phyloP scores from a whole-genome alignment of 1,139 yeast genomes.

The Diutina sp. region DNA sequence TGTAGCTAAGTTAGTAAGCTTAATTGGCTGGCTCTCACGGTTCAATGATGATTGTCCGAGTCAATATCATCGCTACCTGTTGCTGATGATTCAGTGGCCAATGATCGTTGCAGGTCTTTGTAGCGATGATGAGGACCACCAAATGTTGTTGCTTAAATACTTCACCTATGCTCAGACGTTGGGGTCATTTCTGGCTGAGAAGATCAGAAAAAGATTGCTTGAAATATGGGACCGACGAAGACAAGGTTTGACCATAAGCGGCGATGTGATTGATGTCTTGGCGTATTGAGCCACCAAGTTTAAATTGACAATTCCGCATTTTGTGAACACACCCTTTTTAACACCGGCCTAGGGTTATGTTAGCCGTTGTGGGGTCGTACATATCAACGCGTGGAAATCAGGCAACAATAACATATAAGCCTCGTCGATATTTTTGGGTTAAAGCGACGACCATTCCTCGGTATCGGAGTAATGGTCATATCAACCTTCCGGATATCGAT shows the following conservation, averaged over 20 bases:
- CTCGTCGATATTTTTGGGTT: neutral
- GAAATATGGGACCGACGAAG: neutral
- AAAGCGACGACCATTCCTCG: too few relatives aligned
- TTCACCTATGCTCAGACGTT: constrained; percentile 10
- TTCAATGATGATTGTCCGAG: constrained; percentile 13
- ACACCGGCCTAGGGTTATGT: neutral
- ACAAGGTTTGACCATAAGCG: neutral
- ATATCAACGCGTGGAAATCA: neutral
- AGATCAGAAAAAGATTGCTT: neutral
- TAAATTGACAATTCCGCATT: neutral
- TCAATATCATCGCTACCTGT: constrained; percentile 14
- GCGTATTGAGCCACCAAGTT: neutral
- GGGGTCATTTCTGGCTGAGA: neutral
- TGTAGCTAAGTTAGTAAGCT: constrained; percentile 11
- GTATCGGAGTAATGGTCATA: too few relatives aligned
- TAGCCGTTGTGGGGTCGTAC: neutral
- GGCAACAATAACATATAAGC: neutral
- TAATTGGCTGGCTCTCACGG: neutral
- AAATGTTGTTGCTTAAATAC: constrained; percentile 28
- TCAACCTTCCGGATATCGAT: too few relatives aligned
- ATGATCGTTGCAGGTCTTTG: constrained; percentile 48
- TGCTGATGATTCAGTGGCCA: constrained; percentile 51
- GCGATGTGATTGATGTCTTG: neutral
- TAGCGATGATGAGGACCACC: constrained; percentile 31
- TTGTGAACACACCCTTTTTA: neutral